Evolutionary conservation across 352 stramenopile species (phyloP).

Genomic region (Thalassiosira mediterranea): DNA sequence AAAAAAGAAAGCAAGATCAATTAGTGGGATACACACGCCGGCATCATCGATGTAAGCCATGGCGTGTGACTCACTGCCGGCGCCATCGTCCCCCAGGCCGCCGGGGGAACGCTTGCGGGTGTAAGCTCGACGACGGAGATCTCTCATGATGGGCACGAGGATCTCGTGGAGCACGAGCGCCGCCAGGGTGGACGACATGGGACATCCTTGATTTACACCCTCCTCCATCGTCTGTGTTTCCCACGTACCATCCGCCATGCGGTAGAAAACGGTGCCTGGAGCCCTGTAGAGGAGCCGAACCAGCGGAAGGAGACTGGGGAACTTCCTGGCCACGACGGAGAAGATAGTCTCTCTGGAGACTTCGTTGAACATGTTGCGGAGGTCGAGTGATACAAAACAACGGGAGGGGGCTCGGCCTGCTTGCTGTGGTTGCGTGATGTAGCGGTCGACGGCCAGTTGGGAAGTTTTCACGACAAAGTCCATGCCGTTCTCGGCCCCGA

Average conservation of each 20-base stretch:
- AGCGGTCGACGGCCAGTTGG: conserved; percentile 25
- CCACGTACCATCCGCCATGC: conserved; percentile 19
- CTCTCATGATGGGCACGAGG: too few species aligned
- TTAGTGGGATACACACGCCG: neutral
- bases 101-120: neutral
- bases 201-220: conserved; percentile 36
- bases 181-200: conserved; percentile 28
- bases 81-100: neutral
- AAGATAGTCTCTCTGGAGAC: conserved; percentile 14
- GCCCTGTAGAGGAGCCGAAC: conserved; percentile 15
- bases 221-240: conserved; percentile 17
- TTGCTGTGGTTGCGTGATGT: conserved; percentile 13
- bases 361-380: conserved; percentile 49
- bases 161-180: conserved; percentile 19
- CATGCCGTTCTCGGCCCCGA: conserved; percentile 17
- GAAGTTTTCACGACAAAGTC: conserved; percentile 32
- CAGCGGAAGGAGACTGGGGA: conserved; percentile 15
- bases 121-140: too few species aligned
- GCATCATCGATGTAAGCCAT: conserved; percentile 12
- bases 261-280: conserved; percentile 6
- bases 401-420: conserved; percentile 1
- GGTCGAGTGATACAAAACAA: conserved; percentile 15
- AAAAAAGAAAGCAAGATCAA: conserved; percentile 20
- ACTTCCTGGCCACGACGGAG: conserved; percentile 13
- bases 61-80: neutral